Evolutionary conservation across 768 basidiomycete genomes (phyloP).

Genomic region (Boletus rufocinnamomeus): DNA sequence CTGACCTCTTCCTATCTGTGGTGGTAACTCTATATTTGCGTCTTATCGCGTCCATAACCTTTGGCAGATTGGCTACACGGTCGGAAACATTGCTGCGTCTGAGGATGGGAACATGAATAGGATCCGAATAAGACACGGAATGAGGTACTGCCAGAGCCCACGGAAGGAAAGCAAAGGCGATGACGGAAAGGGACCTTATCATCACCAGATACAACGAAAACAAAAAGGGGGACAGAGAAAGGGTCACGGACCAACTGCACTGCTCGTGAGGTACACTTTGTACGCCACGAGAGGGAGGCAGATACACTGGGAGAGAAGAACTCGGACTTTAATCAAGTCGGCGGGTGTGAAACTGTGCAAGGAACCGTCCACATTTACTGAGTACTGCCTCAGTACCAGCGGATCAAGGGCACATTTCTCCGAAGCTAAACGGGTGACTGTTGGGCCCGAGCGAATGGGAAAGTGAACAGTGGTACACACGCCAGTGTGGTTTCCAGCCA

Average conservation of each 20-base stretch:
- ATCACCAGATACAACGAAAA: neutral
- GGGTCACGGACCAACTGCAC: neutral
- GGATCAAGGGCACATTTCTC: no score
- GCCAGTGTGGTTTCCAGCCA: neutral
- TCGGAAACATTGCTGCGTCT: constrained; percentile 25
- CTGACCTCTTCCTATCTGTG: constrained; percentile 29
- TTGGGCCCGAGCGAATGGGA: neutral
- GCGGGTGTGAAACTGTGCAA: neutral
- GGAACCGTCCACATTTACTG: neutral
- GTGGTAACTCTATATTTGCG: constrained; percentile 44
- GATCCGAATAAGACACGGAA: constrained; percentile 27
- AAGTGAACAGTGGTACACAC: neutral
- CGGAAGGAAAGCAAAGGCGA: constrained; percentile 31
- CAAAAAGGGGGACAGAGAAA: neutral
- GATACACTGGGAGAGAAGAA: no score
- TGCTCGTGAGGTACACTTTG: neutral
- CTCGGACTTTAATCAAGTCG: neutral
- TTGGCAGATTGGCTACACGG: constrained; percentile 36
- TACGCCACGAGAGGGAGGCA: neutral
- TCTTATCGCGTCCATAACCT: constrained; percentile 44
- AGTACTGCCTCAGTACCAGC: neutral
- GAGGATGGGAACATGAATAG: constrained; percentile 48
- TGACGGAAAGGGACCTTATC: constrained; percentile 27
- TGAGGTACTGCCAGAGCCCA: constrained; percentile 22
- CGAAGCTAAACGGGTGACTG: neutral